Conservation (phyloP, 257 asterid genomes). For the Rehmannia glutinosa region DNA sequence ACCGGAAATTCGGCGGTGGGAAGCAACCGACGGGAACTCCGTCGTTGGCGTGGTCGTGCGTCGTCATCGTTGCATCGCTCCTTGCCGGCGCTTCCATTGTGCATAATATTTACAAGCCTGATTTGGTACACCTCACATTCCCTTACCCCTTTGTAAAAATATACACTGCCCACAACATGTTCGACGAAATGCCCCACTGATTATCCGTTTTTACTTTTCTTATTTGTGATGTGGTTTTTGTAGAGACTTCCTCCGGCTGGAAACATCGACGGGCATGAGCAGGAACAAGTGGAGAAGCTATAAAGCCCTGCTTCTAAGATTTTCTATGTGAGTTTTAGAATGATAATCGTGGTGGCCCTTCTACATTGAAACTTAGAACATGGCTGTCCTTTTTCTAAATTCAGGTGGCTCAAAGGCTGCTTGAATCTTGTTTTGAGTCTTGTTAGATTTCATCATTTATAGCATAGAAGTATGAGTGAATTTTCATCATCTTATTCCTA, state of each 20-base stretch:
- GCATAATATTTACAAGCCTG: conserved; percentile 72
- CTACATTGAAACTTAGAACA: not conserved
- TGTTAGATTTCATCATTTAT: not conserved
- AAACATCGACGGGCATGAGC: conserved; percentile 16
- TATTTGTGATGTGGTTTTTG: not conserved
- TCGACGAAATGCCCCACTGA: conserved; percentile 40
- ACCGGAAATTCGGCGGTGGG: conserved; percentile 68
- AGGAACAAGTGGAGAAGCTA: conserved; percentile 25
- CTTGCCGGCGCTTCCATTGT: conserved; percentile 81
- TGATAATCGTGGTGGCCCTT: too few relatives aligned
- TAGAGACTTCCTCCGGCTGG: conserved; percentile 41
- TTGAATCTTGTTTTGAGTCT: not conserved
- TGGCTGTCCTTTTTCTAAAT: not conserved
- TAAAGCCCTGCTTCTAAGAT: too few relatives aligned
- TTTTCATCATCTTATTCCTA: too few relatives aligned
- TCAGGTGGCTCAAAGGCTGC: not conserved
- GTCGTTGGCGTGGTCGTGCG: conserved; percentile 74
- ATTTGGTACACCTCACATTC: conserved; percentile 36
- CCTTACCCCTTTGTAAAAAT: not conserved
- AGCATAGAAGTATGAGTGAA: not conserved
- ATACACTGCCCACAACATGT: conserved; percentile 13
- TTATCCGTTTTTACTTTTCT: not conserved
- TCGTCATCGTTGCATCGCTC: conserved; percentile 61
- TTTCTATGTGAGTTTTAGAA: not conserved
- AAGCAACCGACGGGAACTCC: conserved; percentile 76